These are phyloP conservation scores for Neoascochyta sp. DNA, from an alignment of 2,329 filamentous ascomycete genomes.

Conservation along the genomic window DNA sequence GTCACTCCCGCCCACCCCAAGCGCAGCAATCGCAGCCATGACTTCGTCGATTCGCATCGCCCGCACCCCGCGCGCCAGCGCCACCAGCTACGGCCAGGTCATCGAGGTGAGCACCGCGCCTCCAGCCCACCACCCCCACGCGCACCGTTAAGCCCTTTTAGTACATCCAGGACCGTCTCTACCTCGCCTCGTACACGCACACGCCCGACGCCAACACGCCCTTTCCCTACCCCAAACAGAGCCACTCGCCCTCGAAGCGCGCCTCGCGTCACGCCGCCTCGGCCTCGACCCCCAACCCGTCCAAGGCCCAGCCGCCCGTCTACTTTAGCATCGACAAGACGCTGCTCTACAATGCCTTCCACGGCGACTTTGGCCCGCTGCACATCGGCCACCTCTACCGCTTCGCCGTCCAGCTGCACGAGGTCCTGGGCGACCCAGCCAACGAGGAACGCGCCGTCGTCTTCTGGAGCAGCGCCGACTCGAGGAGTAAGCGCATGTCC, in stretches of 20 bases:
- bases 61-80: conserved; percentile 30
- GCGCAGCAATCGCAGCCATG: conserved; percentile 9
- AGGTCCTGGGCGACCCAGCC: conserved; percentile 85
- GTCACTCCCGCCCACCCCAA: conserved; percentile 7
- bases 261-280: conserved; percentile 64
- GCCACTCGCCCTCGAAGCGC: conserved; percentile 69
- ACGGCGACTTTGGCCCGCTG: conserved; percentile 95
- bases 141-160: too few relatives aligned
- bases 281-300: conserved; percentile 52
- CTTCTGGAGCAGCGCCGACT: conserved; percentile 91
- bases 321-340: conserved; percentile 95
- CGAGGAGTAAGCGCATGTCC: conserved; percentile 64
- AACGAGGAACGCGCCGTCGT: conserved; percentile 89
- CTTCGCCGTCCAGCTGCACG: conserved; percentile 93
- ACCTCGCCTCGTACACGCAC: conserved; percentile 86
- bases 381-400: conserved; percentile 97
- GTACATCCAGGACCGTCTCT: conserved; percentile 71
- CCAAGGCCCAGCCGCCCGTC: conserved; percentile 63
- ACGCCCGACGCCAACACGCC: conserved; percentile 75
- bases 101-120: conserved; percentile 81
- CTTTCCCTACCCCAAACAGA: conserved; percentile 74
- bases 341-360: conserved; percentile 95
- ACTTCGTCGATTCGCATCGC: conserved; percentile 26
- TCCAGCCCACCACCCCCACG: too few relatives aligned
- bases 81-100: conserved; percentile 71